phyloP scores from a whole-genome alignment of 129 eudicot genomes.

The Kitagawia praeruptora region DNA sequence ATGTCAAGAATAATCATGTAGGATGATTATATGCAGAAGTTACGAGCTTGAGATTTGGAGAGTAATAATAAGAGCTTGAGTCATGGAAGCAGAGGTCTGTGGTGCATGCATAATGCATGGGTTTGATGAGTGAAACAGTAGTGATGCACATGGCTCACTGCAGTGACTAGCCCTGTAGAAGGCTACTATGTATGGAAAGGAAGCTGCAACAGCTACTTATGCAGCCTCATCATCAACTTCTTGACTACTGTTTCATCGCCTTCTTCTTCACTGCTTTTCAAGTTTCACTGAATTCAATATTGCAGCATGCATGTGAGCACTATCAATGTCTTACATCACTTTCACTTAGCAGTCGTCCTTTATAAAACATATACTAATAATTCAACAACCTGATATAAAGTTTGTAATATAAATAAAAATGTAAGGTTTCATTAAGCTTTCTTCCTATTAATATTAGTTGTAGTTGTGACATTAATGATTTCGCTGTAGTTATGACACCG shows the following conservation, averaged over 20 bases:
- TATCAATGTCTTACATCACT: slow-evolving; percentile 1
- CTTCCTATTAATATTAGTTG: too few relatives aligned
- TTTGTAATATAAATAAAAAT: too few relatives aligned
- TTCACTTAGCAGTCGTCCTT: not conserved
- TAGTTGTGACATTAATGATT: too few relatives aligned
- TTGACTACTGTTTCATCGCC: slow-evolving; percentile 6
- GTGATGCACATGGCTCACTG: not conserved
- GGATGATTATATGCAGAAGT: not conserved
- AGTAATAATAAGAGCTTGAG: not conserved
- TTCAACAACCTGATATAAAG: not conserved
- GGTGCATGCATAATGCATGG: slow-evolving; percentile 4
- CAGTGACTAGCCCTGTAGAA: not conserved
- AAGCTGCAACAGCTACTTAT: not conserved
- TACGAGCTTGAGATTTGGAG: not conserved
- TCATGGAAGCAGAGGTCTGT: not conserved
- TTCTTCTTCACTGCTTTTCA: not conserved
- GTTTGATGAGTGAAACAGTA: not conserved
- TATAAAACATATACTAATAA: not conserved
- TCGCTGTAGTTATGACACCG: too few relatives aligned
- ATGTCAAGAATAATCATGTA: not conserved
- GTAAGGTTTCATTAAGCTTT: too few relatives aligned
- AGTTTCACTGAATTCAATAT: slow-evolving; percentile 3
- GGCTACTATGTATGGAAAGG: not conserved
- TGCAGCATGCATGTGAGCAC: slow-evolving; percentile 8
- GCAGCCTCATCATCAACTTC: not conserved